These are phyloP conservation scores for Sisymbrium altissimum DNA, from an alignment of 345 rosid genomes.

Conservation along the genomic window DNA sequence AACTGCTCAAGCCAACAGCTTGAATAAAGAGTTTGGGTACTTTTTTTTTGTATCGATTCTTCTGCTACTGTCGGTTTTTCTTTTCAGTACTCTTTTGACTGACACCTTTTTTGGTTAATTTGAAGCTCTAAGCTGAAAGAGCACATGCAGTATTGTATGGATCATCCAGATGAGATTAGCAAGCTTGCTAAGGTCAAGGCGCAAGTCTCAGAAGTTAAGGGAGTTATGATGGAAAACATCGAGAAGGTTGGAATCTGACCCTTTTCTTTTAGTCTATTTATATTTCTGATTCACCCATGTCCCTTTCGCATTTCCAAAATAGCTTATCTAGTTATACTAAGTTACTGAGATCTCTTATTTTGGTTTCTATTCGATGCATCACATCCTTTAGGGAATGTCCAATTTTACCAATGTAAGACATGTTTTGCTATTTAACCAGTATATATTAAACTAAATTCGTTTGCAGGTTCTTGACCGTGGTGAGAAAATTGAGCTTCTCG, in stretches of 20 bases:
- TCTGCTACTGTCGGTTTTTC: background rate
- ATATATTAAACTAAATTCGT: background rate
- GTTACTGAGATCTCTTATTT: background rate
- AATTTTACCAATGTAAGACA: background rate
- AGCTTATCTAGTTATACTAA: background rate
- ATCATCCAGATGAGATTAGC: conserved; percentile 96
- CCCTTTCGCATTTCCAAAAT: background rate
- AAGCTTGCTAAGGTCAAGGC: conserved; percentile 98
- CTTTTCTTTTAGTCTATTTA: background rate
- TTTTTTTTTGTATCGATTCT: background rate
- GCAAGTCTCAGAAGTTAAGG: conserved; percentile 97
- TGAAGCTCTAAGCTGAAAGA: conserved; percentile 83
- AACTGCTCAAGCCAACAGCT: conserved; percentile 66
- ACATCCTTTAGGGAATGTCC: background rate
- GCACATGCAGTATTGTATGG: conserved; percentile 92
- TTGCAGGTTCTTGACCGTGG: conserved; percentile 96
- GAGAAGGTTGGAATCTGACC: conserved; percentile 62
- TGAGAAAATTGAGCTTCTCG: conserved; percentile 97
- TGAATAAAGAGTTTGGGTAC: conserved; percentile 77
- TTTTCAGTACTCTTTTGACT: background rate
- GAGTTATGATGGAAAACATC: conserved; percentile 99
- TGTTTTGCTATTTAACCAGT: background rate
- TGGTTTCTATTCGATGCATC: background rate
- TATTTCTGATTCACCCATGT: background rate
- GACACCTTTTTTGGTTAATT: conserved; percentile 2